Evolutionary conservation across 768 basidiomycete genomes (phyloP).

Genomic region (Leucosporidium creatinivorum): DNA sequence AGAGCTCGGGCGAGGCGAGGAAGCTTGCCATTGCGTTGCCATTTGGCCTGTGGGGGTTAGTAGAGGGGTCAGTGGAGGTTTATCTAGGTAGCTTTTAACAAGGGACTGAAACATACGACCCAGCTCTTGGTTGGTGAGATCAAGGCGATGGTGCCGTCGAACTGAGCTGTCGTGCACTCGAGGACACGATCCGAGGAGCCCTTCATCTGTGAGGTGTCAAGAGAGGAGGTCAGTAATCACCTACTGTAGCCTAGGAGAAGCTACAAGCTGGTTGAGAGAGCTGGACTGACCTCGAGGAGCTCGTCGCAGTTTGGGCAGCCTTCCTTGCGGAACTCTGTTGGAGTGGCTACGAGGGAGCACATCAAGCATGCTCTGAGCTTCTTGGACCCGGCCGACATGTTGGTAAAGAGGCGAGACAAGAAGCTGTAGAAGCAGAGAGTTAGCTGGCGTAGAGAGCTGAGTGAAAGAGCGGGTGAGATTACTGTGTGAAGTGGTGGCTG

Average conservation of each 20-base stretch:
- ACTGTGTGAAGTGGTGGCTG: background rate
- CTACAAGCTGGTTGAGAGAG: background rate
- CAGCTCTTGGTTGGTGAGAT: conserved; percentile 81
- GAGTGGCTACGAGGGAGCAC: conserved; percentile 81
- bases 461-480: background rate
- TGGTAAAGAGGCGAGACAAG: background rate
- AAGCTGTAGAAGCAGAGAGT: background rate
- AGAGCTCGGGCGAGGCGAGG: conserved; percentile 27
- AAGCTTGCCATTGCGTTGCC: conserved; percentile 80
- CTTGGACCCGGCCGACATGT: conserved; percentile 45
- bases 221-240: too few species aligned
- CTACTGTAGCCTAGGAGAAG: background rate
- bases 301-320: conserved; percentile 99
- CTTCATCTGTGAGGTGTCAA: conserved; percentile 63
- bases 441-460: background rate
- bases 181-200: conserved; percentile 72
- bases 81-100: too few species aligned
- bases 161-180: conserved; percentile 82
- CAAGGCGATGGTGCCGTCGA: conserved; percentile 83
- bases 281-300: conserved; percentile 65
- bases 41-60: conserved; percentile 51
- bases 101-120: conserved; percentile 51
- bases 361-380: conserved; percentile 82
- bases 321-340: conserved; percentile 68
- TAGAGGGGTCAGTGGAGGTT: background rate